Base-by-base conservation (phyloP, 2,329 filamentous ascomycete genomes). In the Lachnellula hyalina region DNA sequence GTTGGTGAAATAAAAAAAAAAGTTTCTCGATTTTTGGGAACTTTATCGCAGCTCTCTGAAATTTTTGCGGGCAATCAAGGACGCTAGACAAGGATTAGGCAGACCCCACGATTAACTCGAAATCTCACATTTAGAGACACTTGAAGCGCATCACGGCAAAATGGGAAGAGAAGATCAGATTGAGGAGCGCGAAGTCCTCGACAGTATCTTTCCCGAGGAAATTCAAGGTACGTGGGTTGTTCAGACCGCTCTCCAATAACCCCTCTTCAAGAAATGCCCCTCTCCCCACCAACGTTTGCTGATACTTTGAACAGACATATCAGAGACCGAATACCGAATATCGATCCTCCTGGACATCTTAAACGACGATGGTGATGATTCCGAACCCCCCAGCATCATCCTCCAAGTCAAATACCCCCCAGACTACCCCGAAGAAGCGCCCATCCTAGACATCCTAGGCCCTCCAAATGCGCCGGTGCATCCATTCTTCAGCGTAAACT, bases 141-240 rank as follows among this genome's bases (percentile, higher is more conserved):
- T 19, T 46, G 36, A 55, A 40, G 50, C 41, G 28, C 44, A 61
- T 6, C 21, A 42, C 15, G 47, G 49, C 63, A 75, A 59, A 7
- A 86, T 87, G 84, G 83, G 83, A 49, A 80, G 75, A 70, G 93
- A 97, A 78, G 94, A 99, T 58, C 94, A 99, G 73, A 76, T 86
- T 62, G 94, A 99, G 75, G 94, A 99, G 80, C 86, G 92, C 59
- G 94, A 99, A 73, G 93, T 99, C 65, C 90, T 99, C 70, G 90
- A 96, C 69, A 96, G 93, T 58, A 99, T 99, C 69, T 99, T 97
- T 65, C 91, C 94, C 1, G 93, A 99, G 57, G 94, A 99, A 75
- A 96, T 99, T 65, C 93, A 86, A 81, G 88, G 91, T 93, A 68
- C 47, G 72, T 60, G 35, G 35, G 21, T 46, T 21, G 36, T 7